A percentile compares a stretch with the other conserved stretches of the same genome.
Conservation (phyloP, 768 basidiomycete species). For the Boletus bicolor region DNA sequence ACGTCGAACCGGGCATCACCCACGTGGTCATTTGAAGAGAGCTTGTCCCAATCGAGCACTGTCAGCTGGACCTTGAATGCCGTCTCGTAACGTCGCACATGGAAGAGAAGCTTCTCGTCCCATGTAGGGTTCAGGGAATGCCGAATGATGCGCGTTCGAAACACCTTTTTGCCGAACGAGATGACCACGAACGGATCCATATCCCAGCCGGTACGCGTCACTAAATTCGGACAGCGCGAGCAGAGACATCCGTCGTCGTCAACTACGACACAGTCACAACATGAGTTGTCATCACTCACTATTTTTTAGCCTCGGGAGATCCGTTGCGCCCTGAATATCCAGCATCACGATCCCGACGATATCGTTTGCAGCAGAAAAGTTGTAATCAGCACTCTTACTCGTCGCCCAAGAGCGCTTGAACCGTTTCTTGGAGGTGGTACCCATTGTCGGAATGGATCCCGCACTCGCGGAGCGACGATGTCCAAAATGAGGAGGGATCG, state of each 20-base stretch:
- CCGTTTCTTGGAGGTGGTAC: slow-evolving; percentile 29
- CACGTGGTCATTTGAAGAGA: slow-evolving; percentile 83
- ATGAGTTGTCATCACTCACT: slow-evolving; percentile 48
- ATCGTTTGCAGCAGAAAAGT: slow-evolving; percentile 71
- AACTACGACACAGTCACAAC: background rate
- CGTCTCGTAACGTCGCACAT: slow-evolving; percentile 85
- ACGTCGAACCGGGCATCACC: slow-evolving; percentile 76
- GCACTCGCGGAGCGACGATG: slow-evolving; percentile 34
- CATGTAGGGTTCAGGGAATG: slow-evolving; percentile 84
- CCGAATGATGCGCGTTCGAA: slow-evolving; percentile 85
- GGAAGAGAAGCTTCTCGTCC: slow-evolving; percentile 96
- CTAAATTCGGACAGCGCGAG: slow-evolving; percentile 33
- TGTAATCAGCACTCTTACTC: slow-evolving; percentile 45
- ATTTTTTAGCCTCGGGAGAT: slow-evolving; percentile 83
- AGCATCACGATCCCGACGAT: slow-evolving; percentile 94
- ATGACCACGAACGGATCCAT: slow-evolving; percentile 98
- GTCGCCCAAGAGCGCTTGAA: slow-evolving; percentile 40
- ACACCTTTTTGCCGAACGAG: slow-evolving; percentile 96
- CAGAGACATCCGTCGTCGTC: background rate
- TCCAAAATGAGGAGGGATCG: slow-evolving; percentile 18
- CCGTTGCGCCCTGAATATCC: slow-evolving; percentile 80
- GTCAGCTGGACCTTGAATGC: slow-evolving; percentile 74
- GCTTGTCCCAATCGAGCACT: slow-evolving; percentile 96
- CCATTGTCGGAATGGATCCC: slow-evolving; percentile 26
- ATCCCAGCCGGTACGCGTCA: slow-evolving; percentile 87